Evolutionary conservation across 78 protist genomes (phyloP).

Genomic region (Andalucia godoyi): DNA sequence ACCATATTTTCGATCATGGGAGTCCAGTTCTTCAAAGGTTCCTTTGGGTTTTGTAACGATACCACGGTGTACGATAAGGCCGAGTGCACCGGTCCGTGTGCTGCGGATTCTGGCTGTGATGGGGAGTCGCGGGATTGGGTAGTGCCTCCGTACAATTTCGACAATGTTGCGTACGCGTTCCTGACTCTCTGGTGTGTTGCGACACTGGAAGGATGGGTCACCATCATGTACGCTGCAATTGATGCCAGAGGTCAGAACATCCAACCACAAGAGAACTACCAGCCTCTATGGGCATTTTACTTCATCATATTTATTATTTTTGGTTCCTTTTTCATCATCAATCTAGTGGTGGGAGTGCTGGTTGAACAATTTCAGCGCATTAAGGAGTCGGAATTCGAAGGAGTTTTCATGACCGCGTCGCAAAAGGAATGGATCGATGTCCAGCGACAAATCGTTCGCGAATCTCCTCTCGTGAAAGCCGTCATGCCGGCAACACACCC

Average conservation of each 20-base stretch:
- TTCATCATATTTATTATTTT: background rate
- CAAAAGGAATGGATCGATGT: background rate
- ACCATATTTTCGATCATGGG: constrained; percentile 30
- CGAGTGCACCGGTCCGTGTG: no score
- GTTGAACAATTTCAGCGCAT: background rate
- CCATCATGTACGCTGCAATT: background rate
- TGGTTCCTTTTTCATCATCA: background rate
- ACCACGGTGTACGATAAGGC: no score
- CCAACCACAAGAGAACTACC: background rate
- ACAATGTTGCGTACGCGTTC: background rate
- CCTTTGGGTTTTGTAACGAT: background rate
- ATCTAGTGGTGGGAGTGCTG: constrained; percentile 7
- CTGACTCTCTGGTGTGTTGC: background rate
- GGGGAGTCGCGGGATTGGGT: no score
- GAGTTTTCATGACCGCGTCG: background rate
- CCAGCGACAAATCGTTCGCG: background rate
- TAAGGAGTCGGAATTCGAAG: background rate
- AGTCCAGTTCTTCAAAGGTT: constrained; percentile 8
- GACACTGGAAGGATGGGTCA: constrained; percentile 4
- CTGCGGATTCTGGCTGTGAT: no score
- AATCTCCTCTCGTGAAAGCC: background rate
- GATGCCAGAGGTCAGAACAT: background rate
- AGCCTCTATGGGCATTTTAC: background rate
- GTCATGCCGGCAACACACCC: background rate
- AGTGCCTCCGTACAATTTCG: background rate